Conservation (phyloP, 768 basidiomycete species). For the Phlebiopsis flavidoalba region DNA sequence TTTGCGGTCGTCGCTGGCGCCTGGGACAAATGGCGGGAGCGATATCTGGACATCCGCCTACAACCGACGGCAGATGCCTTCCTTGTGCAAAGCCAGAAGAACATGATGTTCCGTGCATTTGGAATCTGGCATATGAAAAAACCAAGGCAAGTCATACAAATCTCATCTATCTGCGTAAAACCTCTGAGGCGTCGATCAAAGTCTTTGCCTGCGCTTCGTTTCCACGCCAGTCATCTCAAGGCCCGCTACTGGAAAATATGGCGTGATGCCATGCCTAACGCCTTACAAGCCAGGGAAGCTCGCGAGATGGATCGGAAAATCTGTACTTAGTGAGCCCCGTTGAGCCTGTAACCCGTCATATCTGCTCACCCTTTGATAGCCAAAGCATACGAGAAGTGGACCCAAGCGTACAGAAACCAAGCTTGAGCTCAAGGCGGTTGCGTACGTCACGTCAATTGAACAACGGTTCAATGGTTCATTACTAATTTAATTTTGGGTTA, state of each 20-base stretch:
- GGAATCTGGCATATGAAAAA: conserved; percentile 70
- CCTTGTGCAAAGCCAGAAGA: conserved; percentile 51
- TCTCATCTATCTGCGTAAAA: not conserved
- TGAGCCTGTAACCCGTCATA: not conserved
- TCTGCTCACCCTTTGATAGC: conserved; percentile 30
- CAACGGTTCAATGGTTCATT: not conserved
- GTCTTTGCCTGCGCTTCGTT: conserved; percentile 77
- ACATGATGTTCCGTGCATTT: conserved; percentile 62
- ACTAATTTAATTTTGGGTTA: not conserved
- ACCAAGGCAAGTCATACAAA: conserved; percentile 47
- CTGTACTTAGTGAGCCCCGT: conserved; percentile 50
- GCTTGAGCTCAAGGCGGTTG: conserved; percentile 73
- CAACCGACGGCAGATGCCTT: conserved; percentile 62
- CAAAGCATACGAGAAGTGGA: conserved; percentile 58
- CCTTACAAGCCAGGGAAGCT: conserved; percentile 59
- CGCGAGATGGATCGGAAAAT: conserved; percentile 51
- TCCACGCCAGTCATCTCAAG: conserved; percentile 60
- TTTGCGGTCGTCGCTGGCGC: conserved; percentile 43
- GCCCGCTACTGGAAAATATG: conserved; percentile 59
- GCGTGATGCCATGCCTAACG: conserved; percentile 67
- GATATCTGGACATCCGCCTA: conserved; percentile 58
- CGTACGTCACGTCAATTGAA: conserved; percentile 48
- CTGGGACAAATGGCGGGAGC: conserved; percentile 82
- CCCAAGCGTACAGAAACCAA: conserved; percentile 63
- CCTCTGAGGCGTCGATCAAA: conserved; percentile 23